Evolutionary conservation across 2,329 filamentous ascomycete species (phyloP).

Genomic region (Dactylellina cionopaga): DNA sequence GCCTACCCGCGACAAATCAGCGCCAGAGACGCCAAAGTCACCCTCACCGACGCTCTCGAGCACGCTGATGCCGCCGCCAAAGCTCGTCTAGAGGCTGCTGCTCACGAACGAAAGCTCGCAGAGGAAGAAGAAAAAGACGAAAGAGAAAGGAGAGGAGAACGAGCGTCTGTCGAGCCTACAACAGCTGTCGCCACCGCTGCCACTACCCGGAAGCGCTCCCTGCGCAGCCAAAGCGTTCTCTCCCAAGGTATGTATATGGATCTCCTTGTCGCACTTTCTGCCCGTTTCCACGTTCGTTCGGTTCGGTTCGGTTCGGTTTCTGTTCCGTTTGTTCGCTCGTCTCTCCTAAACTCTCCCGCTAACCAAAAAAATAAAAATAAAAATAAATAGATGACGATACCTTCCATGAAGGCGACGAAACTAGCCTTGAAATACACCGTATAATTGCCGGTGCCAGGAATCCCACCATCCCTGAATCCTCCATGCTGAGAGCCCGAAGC

Average conservation of each 20-base stretch:
- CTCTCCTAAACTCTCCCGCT: too few relatives aligned
- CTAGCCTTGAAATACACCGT: constrained; percentile 46
- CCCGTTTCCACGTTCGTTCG: too few relatives aligned
- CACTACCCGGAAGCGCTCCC: constrained; percentile 27
- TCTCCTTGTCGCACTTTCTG: not conserved
- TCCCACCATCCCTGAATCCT: constrained; percentile 27
- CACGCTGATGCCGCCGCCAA: constrained; percentile 33
- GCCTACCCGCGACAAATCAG: constrained; percentile 26
- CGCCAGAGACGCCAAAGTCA: constrained; percentile 27
- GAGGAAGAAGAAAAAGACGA: constrained; percentile 32
- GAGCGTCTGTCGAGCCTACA: constrained; percentile 5
- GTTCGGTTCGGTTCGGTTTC: too few relatives aligned
- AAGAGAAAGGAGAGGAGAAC: too few relatives aligned
- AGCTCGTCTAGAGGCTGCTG: constrained; percentile 49
- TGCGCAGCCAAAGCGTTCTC: constrained; percentile 46
- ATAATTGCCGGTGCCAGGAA: constrained; percentile 44
- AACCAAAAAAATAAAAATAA: not conserved
- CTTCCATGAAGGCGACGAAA: constrained; percentile 46
- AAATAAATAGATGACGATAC: constrained; percentile 30
- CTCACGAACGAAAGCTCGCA: constrained; percentile 34
- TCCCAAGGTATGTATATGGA: constrained; percentile 26
- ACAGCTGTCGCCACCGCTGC: not conserved
- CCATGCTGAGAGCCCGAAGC: constrained; percentile 38
- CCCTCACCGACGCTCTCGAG: constrained; percentile 40
- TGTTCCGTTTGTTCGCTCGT: too few relatives aligned